Base-by-base conservation (phyloP, 176 grass and related monocot genomes). In the Olyra latifolia region DNA sequence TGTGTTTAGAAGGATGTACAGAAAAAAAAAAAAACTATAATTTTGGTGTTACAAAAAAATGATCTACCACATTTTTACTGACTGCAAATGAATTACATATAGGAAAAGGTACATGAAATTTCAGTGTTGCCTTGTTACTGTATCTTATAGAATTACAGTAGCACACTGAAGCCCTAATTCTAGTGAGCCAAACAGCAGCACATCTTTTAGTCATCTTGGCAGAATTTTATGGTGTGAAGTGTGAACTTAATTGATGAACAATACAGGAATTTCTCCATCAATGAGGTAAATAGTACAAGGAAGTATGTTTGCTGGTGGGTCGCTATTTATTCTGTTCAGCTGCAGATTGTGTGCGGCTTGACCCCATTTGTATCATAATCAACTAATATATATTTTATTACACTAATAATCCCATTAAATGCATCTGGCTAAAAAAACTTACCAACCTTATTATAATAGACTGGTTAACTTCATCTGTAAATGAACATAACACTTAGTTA, bases 381-480 rank as follows among this genome's bases (percentile, higher is more conserved):
- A 84, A 55, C 64, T 56, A 62, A 76, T 29, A 16, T 62, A 16
- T 32, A 27, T 0, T 24, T 14, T 52, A 66, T 53, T 74, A 61
- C 38, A 69, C 32, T 55, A 70, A 19, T 7, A 69, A 76, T 81
- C 44, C n/a, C 57, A 74, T 39, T 53, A 10, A 62, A 62, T 64
- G 29, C 32, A 74, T 81, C 46, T 35, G 20, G 77, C 25, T 23
- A 65, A 61, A 71, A 85, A 65, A 23, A 23, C 17, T 48, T 53
- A 66, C 89, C 46, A 80, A 99, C 96, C 96, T 99, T 85, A 99
- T 95, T 62, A 99, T 95, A 72, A 99, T 99, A 53, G 96, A 99
- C 59, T 99, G 96, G 76, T 95, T 99, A 55, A 99, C 90, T 88
- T 99, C 96, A 82, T 99, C 96, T 99, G 96, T 70, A 93, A 81